These are phyloP conservation scores for Acacia melanoxylon DNA, from an alignment of 306 rosid genomes.

Conservation along the genomic window DNA sequence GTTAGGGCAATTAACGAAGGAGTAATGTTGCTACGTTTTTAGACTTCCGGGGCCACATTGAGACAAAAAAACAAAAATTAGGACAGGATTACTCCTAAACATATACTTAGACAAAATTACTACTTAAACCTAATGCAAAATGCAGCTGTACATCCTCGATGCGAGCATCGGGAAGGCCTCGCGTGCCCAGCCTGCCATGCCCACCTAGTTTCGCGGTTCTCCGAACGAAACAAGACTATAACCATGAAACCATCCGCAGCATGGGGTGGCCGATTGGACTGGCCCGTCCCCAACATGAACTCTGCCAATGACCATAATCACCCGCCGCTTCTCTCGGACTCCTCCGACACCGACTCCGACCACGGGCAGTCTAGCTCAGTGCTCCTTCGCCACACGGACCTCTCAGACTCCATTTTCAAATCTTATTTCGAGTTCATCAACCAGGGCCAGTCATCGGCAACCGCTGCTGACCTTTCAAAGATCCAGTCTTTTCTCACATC, in stretches of 20 bases:
- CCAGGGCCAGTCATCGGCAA: conserved; percentile 55
- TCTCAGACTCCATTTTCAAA: conserved; percentile 74
- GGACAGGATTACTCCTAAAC: too few species aligned
- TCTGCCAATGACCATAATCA: conserved; percentile 23
- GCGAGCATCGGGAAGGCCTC: too few species aligned
- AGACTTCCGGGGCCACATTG: too few species aligned
- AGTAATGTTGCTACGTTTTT: too few species aligned
- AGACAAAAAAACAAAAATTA: too few species aligned
- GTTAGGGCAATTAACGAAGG: too few species aligned
- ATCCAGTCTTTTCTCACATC: conserved; percentile 89
- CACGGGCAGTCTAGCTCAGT: conserved; percentile 30
- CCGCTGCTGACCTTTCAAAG: conserved; percentile 72
- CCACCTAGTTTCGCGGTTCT: too few species aligned
- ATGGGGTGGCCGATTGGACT: not conserved
- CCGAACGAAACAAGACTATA: not conserved
- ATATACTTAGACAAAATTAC: too few species aligned
- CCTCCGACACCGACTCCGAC: conserved; percentile 51
- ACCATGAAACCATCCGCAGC: not conserved
- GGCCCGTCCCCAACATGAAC: conserved; percentile 32
- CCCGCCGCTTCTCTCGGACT: conserved; percentile 40
- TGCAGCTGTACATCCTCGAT: too few species aligned
- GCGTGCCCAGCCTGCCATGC: too few species aligned
- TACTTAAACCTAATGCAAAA: too few species aligned
- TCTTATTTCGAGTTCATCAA: conserved; percentile 75
- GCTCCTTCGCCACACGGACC: conserved; percentile 65